Percentiles rank a stretch among this genome's conserved stretches.
phyloP scores from a whole-genome alignment of 2,329 filamentous ascomycete genomes.

The Fusarium circinatum region DNA sequence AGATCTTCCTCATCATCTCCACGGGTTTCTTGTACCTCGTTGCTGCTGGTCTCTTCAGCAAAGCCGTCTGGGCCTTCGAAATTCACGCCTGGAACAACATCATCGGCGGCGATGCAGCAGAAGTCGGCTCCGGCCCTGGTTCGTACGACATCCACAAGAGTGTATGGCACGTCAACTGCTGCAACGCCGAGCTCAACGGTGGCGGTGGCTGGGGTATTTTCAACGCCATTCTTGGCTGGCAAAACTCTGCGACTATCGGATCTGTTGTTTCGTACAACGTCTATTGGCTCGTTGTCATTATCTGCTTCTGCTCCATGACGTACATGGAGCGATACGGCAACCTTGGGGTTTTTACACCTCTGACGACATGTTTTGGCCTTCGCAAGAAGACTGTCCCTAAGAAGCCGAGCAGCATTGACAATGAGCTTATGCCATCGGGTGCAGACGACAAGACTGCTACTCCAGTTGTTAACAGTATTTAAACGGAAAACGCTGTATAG shows the following conservation, averaged over 20 bases:
- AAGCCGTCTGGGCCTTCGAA: neutral
- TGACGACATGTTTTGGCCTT: neutral
- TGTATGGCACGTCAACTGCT: slow-evolving; percentile 1
- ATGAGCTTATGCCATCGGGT: neutral
- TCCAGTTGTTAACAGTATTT: neutral
- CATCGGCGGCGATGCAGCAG: neutral
- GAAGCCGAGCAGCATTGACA: neutral
- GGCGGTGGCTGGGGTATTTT: neutral
- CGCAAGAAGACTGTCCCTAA: neutral
- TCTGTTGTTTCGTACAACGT: neutral
- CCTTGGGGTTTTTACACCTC: neutral
- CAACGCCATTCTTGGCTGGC: neutral
- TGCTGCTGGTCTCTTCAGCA: neutral
- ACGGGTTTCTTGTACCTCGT: neutral
- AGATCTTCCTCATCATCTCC: neutral
- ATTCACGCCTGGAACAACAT: slow-evolving; percentile 1
- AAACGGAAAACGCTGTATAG: rapidly evolving
- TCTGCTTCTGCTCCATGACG: neutral
- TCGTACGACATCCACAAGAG: neutral
- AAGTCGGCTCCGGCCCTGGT: neutral
- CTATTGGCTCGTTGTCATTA: neutral
- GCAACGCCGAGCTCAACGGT: neutral
- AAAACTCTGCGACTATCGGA: neutral
- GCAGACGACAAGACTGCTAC: neutral
- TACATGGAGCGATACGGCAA: neutral